Conservation (phyloP, 306 rosid species). For the Fagus crenata region DNA sequence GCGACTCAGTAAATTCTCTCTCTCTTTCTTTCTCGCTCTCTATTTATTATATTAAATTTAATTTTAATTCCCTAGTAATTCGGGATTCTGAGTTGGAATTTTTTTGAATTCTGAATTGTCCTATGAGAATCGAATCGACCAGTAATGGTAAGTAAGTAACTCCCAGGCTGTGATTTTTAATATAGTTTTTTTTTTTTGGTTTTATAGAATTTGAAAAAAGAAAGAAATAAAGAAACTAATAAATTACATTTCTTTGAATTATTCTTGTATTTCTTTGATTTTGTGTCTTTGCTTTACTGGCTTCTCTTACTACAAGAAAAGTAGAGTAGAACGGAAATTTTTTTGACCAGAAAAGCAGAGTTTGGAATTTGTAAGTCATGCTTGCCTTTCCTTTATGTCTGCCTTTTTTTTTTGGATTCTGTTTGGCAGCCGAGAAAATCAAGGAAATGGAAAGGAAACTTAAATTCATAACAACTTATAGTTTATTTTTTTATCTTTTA, state of each 20-base stretch:
- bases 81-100: conserved; percentile 15
- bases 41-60: neutral
- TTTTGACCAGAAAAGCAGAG: conserved; percentile 24
- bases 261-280: neutral
- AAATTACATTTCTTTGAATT: neutral
- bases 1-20: neutral
- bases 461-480: neutral
- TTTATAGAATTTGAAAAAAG: too few relatives aligned
- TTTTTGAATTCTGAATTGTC: conserved; percentile 40
- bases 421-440: conserved; percentile 35
- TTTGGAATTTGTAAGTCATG: conserved; percentile 26
- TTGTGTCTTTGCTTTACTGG: conserved; percentile 8
- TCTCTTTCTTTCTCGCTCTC: neutral
- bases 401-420: neutral
- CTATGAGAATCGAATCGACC: neutral
- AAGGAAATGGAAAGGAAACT: conserved; percentile 4
- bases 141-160: conserved; percentile 40
- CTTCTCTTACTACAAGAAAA: conserved; percentile 5
- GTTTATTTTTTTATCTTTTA: neutral
- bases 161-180: conserved; percentile 5
- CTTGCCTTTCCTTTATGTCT: neutral
- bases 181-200: neutral
- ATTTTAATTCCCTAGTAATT: conserved; percentile 23
- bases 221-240: neutral
- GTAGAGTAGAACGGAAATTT: neutral